Base-by-base conservation (phyloP, 2,329 filamentous ascomycete species). In the Fusarium sp. region DNA sequence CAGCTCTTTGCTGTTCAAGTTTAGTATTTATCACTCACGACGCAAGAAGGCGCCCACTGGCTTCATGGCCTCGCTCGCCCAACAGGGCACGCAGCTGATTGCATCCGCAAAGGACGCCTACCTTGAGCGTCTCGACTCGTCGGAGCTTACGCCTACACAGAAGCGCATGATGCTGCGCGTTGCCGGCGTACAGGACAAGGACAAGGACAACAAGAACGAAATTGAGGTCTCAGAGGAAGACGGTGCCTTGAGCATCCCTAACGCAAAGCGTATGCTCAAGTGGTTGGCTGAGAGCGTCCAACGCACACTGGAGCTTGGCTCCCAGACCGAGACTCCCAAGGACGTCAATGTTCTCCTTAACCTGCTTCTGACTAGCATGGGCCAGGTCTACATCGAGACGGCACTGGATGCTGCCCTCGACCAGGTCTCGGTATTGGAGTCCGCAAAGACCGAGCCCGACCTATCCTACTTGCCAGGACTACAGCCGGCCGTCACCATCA, bases 211-310 rank as follows among this genome's bases (percentile, higher is more conserved):
- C 79, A 94, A 94, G 82, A 93, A 93, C 76, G 95, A 98, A 62
- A 95, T 97, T 67, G 95, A 97, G 80, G 93, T 98, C 35, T 92
- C 93, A 0, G 97, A 98, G 69, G 92, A 96, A 80, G 96, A 99
- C 79, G 97, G 97, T 37, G 88, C 91, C 66, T 86, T 98, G 29
- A 96, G 92, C 76, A 87, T 97, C 6, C 87, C 91, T n/a, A 95
- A 94, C 81, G 94, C 95, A n/a, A 98, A 98, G 84, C 91, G 97
- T 67, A 99, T 99, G 95, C 89, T 99, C 69, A 97, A 94, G 81
- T 99, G 97, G 97, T 86, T 99, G 45, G 97, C 97, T 3, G 97
- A 99, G 85, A 95, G 94, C 72, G 96, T 99, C 27, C 94, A 97
- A 43, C 89, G 97, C 73, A 95, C 95, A 0, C 88, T 99, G 11